A percentile compares a stretch with the other conserved stretches of the same genome.
phyloP scores from a whole-genome alignment of 2,329 filamentous ascomycete species.

The Claviceps capensis region DNA sequence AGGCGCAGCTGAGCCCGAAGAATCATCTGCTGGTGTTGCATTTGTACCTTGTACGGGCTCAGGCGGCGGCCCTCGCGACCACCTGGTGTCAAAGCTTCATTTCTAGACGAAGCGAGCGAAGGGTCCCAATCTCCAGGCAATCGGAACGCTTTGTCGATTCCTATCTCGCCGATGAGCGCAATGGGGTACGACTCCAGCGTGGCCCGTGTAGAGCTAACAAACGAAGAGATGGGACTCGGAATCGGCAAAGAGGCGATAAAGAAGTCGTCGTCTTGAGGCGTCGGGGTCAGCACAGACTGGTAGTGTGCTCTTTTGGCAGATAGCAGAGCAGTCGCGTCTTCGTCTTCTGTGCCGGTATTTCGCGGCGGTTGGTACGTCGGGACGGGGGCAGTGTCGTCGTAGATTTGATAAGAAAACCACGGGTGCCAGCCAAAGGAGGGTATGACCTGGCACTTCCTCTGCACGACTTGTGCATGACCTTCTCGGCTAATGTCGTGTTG shows the following conservation, averaged over 20 bases:
- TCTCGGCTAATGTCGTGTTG: not conserved
- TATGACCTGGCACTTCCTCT: constrained; percentile 23
- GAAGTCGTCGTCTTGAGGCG: constrained; percentile 28
- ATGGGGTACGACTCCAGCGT: constrained; percentile 43
- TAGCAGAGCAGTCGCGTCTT: constrained; percentile 9
- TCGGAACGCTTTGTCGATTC: constrained; percentile 64
- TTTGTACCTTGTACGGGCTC: constrained; percentile 52
- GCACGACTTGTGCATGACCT: not conserved
- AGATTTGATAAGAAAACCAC: constrained; percentile 72
- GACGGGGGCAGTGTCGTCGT: constrained; percentile 36
- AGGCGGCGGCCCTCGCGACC: constrained; percentile 56
- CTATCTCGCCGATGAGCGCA: constrained; percentile 64
- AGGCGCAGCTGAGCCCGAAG: constrained; percentile 56
- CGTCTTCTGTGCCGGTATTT: constrained; percentile 9
- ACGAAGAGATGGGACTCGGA: constrained; percentile 44
- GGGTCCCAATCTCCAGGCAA: constrained; percentile 48
- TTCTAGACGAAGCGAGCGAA: constrained; percentile 12
- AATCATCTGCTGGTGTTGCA: constrained; percentile 54
- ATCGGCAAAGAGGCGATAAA: constrained; percentile 41
- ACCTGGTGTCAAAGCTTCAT: constrained; percentile 44
- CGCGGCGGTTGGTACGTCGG: constrained; percentile 21
- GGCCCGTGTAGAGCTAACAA: constrained; percentile 40
- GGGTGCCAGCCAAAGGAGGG: constrained; percentile 82
- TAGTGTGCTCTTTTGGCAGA: constrained; percentile 46
- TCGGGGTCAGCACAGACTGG: constrained; percentile 47